phyloP scores from a whole-genome alignment of 2,329 filamentous ascomycete species.

The Alternaria tenuissima region DNA sequence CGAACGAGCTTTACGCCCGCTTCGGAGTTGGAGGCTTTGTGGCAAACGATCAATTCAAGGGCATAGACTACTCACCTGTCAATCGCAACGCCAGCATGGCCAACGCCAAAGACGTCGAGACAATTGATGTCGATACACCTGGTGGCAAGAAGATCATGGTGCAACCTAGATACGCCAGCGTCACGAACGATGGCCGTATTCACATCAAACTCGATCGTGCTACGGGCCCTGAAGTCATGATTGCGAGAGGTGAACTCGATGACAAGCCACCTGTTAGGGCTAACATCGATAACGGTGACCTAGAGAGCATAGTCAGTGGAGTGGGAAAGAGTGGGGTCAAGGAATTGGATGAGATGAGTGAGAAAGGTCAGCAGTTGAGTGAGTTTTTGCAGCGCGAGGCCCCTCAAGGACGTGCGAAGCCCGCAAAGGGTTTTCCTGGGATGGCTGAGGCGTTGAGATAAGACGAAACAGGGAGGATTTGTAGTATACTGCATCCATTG shows the following conservation, averaged over 20 bases:
- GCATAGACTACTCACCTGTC: slow-evolving; percentile 38
- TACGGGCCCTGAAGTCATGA: slow-evolving; percentile 30
- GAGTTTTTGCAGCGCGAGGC: slow-evolving; percentile 20
- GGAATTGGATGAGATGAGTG: slow-evolving; percentile 35
- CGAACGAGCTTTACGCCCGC: slow-evolving; percentile 40
- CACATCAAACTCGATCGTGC: slow-evolving; percentile 37
- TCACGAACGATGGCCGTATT: slow-evolving; percentile 42
- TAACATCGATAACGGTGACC: slow-evolving; percentile 11
- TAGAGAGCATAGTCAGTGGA: slow-evolving; percentile 15
- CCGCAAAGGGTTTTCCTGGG: slow-evolving; percentile 11
- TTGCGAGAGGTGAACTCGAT: slow-evolving; percentile 37
- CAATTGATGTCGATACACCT: slow-evolving; percentile 52
- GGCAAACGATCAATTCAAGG: slow-evolving; percentile 48
- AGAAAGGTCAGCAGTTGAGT: slow-evolving; percentile 22
- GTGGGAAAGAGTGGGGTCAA: slow-evolving; percentile 23
- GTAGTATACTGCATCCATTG: slow-evolving; percentile 8
- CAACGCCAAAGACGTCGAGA: slow-evolving; percentile 36
- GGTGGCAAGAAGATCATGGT: slow-evolving; percentile 65
- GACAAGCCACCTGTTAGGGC: slow-evolving; percentile 34
- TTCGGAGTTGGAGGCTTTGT: slow-evolving; percentile 58
- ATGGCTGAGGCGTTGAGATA: slow-evolving; percentile 15
- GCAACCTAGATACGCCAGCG: slow-evolving; percentile 54
- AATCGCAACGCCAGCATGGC: slow-evolving; percentile 16
- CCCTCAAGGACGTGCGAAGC: not conserved
- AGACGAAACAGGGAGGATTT: not conserved